Percentiles rank a stretch among this genome's conserved stretches.
Conservation (phyloP, 164 flowering plant species). For the Stephania yunnanensis region DNA sequence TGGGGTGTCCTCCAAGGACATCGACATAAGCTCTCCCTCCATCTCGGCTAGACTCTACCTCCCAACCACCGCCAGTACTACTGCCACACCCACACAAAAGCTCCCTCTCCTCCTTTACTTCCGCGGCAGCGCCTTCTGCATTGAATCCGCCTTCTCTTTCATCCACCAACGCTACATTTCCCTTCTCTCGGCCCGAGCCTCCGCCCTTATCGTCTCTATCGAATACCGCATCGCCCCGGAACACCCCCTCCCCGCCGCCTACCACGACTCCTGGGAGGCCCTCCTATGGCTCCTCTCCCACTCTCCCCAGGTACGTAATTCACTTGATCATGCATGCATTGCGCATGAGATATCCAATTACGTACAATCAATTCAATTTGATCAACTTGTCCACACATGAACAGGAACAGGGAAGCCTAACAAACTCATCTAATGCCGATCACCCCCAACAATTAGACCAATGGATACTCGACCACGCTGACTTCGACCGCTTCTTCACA, state of each 20-base stretch:
- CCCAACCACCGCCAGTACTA: constrained; percentile 21
- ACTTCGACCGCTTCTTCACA: constrained; percentile 34
- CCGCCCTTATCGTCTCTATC: constrained; percentile 35
- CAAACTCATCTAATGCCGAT: too few species aligned
- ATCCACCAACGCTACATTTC: constrained; percentile 24
- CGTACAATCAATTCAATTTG: too few species aligned
- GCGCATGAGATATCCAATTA: too few species aligned
- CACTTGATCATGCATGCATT: too few species aligned
- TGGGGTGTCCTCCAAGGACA: constrained; percentile 41
- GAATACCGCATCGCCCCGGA: constrained; percentile 58
- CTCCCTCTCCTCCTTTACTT: constrained; percentile 22
- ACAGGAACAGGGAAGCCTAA: too few species aligned
- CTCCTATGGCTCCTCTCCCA: constrained; percentile 50
- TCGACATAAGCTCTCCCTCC: constrained; percentile 15
- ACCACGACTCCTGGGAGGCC: constrained; percentile 54
- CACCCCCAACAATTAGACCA: too few species aligned
- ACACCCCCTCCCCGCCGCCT: constrained; percentile 37
- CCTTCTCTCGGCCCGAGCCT: constrained; percentile 24
- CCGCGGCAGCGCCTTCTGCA: constrained; percentile 55
- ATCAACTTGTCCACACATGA: too few species aligned
- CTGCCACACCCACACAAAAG: background rate
- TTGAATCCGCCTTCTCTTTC: constrained; percentile 38
- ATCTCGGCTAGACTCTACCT: constrained; percentile 34
- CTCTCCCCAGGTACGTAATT: background rate
- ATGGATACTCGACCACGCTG: constrained; percentile 41